Percentiles rank a stretch among this genome's conserved stretches.
phyloP scores from a whole-genome alignment of 345 rosid genomes.

The Salix purpurea region DNA sequence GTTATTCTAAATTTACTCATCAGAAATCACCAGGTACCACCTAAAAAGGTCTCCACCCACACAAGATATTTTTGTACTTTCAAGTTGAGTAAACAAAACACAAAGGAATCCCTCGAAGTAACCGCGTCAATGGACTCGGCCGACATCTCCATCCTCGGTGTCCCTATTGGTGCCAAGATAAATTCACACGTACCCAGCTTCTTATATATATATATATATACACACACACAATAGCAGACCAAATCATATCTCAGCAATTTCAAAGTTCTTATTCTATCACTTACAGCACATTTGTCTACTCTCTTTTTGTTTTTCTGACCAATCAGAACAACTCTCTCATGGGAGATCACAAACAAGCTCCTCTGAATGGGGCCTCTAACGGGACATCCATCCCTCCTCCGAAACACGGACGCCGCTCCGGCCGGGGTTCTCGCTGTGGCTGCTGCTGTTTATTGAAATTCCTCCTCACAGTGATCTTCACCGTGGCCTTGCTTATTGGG shows the following conservation, averaged over 20 bases:
- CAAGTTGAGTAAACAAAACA: not conserved
- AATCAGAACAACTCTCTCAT: slow-evolving; percentile 12
- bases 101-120: not conserved
- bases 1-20: not conserved
- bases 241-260: not conserved
- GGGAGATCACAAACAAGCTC: slow-evolving; percentile 47
- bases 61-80: too few relatives aligned
- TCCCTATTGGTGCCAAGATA: not conserved
- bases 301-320: not conserved
- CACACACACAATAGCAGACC: not conserved
- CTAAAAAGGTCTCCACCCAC: not conserved
- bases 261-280: not conserved
- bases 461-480: slow-evolving; percentile 39
- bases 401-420: slow-evolving; percentile 40
- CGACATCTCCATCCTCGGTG: not conserved
- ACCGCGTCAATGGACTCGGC: slow-evolving; percentile 32
- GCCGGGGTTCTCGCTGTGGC: slow-evolving; percentile 44
- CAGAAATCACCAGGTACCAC: not conserved
- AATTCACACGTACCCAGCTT: not conserved
- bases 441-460: slow-evolving; percentile 56
- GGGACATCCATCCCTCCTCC: slow-evolving; percentile 66
- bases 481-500: slow-evolving; percentile 33
- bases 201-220: not conserved
- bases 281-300: not conserved
- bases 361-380: slow-evolving; percentile 60